Evolutionary conservation across 2,329 filamentous ascomycete genomes (phyloP).

Genomic region (Aspergillus alliaceus): DNA sequence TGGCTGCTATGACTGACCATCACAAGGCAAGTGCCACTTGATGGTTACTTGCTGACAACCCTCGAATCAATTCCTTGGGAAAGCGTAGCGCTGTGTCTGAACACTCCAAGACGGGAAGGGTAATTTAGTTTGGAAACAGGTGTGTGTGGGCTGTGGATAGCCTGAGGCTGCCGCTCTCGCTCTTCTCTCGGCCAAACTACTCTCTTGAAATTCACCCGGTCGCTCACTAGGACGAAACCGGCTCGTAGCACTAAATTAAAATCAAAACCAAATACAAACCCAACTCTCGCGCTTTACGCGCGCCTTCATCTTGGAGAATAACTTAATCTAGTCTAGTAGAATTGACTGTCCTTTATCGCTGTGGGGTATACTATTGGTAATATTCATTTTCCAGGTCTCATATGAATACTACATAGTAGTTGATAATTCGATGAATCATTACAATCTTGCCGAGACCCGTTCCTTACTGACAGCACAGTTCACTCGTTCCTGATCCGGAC

Average conservation of each 20-base stretch:
- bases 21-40: neutral
- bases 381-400: too few species aligned
- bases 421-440: neutral
- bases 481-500: constrained; percentile 4
- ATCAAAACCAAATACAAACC: neutral
- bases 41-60: neutral
- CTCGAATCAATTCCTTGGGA: neutral
- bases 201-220: neutral
- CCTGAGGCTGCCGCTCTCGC: neutral
- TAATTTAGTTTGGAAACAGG: neutral
- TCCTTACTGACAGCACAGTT: neutral
- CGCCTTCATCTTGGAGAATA: constrained; percentile 1
- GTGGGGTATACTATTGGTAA: neutral
- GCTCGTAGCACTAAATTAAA: neutral
- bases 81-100: neutral
- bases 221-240: constrained; percentile 2
- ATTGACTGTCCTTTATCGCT: neutral
- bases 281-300: constrained; percentile 5
- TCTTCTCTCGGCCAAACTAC: neutral
- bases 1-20: neutral
- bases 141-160: neutral
- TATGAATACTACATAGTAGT: too few species aligned
- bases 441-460: neutral
- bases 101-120: neutral
- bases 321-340: neutral